Percentiles rank a stretch among this genome's conserved stretches.
phyloP scores from a whole-genome alignment of 202 grass and related monocot species.

The Hordeum pubiflorum region DNA sequence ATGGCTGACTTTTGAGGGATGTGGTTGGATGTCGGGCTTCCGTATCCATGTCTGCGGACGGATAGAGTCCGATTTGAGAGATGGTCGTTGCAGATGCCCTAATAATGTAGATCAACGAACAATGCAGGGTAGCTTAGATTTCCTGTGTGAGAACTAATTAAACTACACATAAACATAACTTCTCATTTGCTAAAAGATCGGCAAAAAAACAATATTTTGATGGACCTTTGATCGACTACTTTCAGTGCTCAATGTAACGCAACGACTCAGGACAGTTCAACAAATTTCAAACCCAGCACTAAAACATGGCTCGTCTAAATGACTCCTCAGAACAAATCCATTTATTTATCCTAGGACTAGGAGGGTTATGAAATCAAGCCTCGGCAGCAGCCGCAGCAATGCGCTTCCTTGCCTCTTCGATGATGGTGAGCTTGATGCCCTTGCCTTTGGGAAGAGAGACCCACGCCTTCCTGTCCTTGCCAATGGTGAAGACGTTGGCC shows the following conservation, averaged over 20 bases:
- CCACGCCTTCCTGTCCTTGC: constrained; percentile 53
- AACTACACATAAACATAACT: too few species aligned
- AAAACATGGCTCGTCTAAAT: not conserved
- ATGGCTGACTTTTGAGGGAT: too few species aligned
- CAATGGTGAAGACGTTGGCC: constrained; percentile 47
- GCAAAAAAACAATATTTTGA: too few species aligned
- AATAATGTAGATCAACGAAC: too few species aligned
- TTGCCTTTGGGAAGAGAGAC: constrained; percentile 57
- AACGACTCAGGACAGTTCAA: not conserved
- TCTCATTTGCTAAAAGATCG: too few species aligned
- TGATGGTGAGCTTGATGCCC: constrained; percentile 56
- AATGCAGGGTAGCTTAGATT: too few species aligned
- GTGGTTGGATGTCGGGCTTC: too few species aligned
- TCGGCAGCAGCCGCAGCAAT: constrained; percentile 1
- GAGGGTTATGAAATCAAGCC: not conserved
- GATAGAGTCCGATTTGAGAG: too few species aligned
- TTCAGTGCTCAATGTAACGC: not conserved
- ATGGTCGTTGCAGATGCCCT: too few species aligned
- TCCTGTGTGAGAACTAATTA: too few species aligned
- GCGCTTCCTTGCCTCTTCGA: constrained; percentile 42
- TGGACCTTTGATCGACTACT: not conserved
- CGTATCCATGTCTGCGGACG: too few species aligned
- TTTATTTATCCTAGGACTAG: not conserved
- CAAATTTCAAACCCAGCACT: not conserved
- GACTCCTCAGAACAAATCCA: not conserved